Conservation (phyloP, 2,329 filamentous ascomycete genomes). For the Penicillium sp. region DNA sequence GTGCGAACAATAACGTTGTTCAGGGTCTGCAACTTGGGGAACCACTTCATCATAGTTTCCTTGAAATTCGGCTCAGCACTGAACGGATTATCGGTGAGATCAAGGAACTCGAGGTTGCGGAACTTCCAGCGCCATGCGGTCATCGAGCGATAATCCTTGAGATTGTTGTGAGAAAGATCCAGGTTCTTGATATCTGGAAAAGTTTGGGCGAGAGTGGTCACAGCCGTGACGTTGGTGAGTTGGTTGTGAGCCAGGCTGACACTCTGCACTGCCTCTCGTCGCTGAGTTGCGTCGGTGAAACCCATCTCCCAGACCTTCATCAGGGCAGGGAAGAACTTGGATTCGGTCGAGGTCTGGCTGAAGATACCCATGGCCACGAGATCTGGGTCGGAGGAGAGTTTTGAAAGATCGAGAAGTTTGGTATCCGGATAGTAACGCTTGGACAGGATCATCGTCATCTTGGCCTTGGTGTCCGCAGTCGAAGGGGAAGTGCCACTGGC, state of each 20-base stretch:
- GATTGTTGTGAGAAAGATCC: constrained; percentile 81
- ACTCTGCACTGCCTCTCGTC: constrained; percentile 76
- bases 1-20: constrained; percentile 75
- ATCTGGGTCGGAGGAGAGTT: constrained; percentile 69
- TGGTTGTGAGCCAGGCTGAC: constrained; percentile 81
- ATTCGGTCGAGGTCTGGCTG: constrained; percentile 66
- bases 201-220: constrained; percentile 73
- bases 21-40: constrained; percentile 74
- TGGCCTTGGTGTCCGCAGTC: constrained; percentile 63
- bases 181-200: constrained; percentile 87
- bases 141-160: constrained; percentile 68
- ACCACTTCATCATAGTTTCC: constrained; percentile 75
- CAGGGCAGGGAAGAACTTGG: constrained; percentile 89
- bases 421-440: constrained; percentile 69
- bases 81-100: constrained; percentile 76
- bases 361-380: constrained; percentile 77
- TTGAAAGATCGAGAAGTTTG: constrained; percentile 83
- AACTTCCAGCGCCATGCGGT: constrained; percentile 80
- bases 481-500: constrained; percentile 44
- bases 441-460: constrained; percentile 70
- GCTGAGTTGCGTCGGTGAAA: constrained; percentile 71
- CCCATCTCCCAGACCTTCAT: constrained; percentile 82
- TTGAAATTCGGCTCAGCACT: constrained; percentile 63
- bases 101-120: constrained; percentile 74
- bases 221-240: constrained; percentile 69